These are phyloP conservation scores for Didymella pomorum DNA, from an alignment of 2,329 filamentous ascomycete species.

Conservation along the genomic window DNA sequence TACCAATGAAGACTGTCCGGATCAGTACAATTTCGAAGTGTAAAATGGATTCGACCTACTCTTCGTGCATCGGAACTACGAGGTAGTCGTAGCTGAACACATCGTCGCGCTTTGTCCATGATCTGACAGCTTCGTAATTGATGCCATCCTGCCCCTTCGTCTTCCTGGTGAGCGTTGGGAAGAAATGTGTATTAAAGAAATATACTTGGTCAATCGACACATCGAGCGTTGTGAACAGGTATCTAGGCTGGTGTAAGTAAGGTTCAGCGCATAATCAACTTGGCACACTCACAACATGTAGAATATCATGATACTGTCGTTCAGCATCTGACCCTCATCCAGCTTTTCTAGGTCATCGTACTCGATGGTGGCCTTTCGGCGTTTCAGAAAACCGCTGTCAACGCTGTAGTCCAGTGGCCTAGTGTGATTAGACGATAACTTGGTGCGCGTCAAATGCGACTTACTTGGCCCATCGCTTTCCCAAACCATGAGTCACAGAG, in stretches of 20 bases:
- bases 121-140: slow-evolving; percentile 84
- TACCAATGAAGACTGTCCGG: slow-evolving; percentile 75
- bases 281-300: slow-evolving; percentile 68
- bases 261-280: neutral
- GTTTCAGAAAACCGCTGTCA: slow-evolving; percentile 6
- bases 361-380: slow-evolving; percentile 58
- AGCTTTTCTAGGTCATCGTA: slow-evolving; percentile 77
- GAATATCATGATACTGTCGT: slow-evolving; percentile 91
- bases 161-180: slow-evolving; percentile 72
- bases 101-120: slow-evolving; percentile 88
- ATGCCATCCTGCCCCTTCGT: slow-evolving; percentile 62
- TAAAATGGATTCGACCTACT: slow-evolving; percentile 40
- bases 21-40: slow-evolving; percentile 10
- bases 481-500: slow-evolving; percentile 34
- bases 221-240: slow-evolving; percentile 48
- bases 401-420: slow-evolving; percentile 10
- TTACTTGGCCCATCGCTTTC: slow-evolving; percentile 39
- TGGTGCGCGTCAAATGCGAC: neutral
- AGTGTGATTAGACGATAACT: neutral
- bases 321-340: slow-evolving; percentile 85
- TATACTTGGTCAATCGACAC: slow-evolving; percentile 71
- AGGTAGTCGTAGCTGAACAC: slow-evolving; percentile 88
- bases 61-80: slow-evolving; percentile 89
- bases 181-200: slow-evolving; percentile 95
- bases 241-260: slow-evolving; percentile 23